Evolutionary conservation across 768 basidiomycete genomes (phyloP).

Genomic region (Royoungia palumana): DNA sequence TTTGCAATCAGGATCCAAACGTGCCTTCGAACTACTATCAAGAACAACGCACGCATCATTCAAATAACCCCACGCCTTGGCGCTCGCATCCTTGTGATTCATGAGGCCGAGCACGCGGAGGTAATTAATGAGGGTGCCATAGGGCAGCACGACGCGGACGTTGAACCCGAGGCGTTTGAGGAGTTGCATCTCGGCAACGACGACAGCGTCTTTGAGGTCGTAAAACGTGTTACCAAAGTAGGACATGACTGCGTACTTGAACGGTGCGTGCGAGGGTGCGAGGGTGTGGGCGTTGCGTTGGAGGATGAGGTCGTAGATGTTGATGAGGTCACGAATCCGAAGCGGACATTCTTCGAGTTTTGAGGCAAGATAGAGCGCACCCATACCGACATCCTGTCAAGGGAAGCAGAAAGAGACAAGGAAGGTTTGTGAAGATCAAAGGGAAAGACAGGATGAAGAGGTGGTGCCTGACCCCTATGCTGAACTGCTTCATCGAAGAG

Average conservation of each 20-base stretch:
- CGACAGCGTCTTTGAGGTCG: conserved; percentile 90
- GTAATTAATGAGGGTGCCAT: conserved; percentile 94
- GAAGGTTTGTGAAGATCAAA: conserved; percentile 9
- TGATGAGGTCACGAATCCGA: conserved; percentile 91
- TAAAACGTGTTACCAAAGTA: conserved; percentile 90
- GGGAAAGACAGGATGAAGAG: conserved; percentile 3
- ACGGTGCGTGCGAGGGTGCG: conserved; percentile 28
- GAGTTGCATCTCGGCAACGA: conserved; percentile 96
- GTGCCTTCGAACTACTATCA: not conserved
- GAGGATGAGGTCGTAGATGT: conserved; percentile 87
- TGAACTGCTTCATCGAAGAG: conserved; percentile 91
- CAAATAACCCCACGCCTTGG: conserved; percentile 87
- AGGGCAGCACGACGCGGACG: conserved; percentile 88
- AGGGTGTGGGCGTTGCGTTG: conserved; percentile 63
- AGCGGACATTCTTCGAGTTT: conserved; percentile 92
- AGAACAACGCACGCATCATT: conserved; percentile 84
- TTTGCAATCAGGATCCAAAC: not conserved
- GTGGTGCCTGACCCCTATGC: conserved; percentile 69
- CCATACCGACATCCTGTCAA: conserved; percentile 80
- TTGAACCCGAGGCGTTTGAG: conserved; percentile 95
- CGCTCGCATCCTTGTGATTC: conserved; percentile 63
- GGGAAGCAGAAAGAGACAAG: not conserved
- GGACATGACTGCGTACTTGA: conserved; percentile 81
- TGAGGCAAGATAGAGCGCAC: conserved; percentile 82
- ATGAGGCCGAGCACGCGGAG: conserved; percentile 86